Evolutionary conservation across 2,329 filamentous ascomycete genomes (phyloP).

Genomic region (Xylariaceae sp.): DNA sequence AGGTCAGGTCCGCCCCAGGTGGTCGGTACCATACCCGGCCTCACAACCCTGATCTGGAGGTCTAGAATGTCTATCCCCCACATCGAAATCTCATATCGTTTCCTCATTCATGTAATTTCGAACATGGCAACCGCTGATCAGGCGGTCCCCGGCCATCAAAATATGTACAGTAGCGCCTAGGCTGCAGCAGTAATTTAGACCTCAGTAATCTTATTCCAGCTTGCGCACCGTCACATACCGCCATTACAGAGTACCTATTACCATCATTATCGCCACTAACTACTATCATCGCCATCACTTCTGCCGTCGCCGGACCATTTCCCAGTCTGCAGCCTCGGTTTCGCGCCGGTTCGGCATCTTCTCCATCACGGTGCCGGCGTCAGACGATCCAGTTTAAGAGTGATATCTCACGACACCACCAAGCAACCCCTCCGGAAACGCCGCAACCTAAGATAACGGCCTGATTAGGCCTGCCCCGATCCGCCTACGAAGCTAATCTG

Average conservation of each 20-base stretch:
- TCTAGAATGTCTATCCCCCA: conserved; percentile 24
- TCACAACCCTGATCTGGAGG: conserved; percentile 2
- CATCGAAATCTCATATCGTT: conserved; percentile 11
- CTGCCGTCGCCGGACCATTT: conserved; percentile 12
- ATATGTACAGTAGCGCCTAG: conserved; percentile 5
- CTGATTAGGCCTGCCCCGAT: conserved; percentile 2
- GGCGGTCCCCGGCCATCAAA: conserved; percentile 11
- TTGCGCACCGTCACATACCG: background rate
- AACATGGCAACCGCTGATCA: conserved; percentile 24
- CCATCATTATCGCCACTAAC: background rate
- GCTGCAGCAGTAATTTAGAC: conserved; percentile 18
- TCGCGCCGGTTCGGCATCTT: background rate
- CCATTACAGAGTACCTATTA: background rate
- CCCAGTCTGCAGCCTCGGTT: conserved; percentile 19
- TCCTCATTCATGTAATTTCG: conserved; percentile 9
- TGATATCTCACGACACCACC: background rate
- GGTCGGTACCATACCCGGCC: conserved; percentile 5
- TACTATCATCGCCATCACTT: conserved; percentile 4
- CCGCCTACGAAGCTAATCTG: background rate
- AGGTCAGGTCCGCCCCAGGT: conserved; percentile 9
- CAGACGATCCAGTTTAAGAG: background rate
- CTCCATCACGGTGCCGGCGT: conserved; percentile 16
- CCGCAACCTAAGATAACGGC: conserved; percentile 3
- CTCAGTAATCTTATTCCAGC: conserved; percentile 3
- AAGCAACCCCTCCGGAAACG: background rate